phyloP scores from a whole-genome alignment of 805 yeast genomes.

The Metschnikowia continentalis region DNA sequence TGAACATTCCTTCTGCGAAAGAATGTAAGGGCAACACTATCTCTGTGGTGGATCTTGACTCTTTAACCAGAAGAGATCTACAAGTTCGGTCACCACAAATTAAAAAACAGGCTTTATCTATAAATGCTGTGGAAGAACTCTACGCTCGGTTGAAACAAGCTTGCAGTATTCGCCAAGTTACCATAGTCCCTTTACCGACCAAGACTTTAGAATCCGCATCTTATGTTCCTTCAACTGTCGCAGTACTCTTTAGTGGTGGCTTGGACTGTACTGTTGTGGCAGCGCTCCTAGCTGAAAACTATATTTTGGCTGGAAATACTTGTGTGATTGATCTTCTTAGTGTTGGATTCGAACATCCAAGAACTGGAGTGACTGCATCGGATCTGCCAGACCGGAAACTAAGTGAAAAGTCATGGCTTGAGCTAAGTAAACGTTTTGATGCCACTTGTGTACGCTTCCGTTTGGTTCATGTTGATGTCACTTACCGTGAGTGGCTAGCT shows the following conservation, averaged over 20 bases:
- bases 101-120: not conserved
- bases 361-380: constrained; percentile 55
- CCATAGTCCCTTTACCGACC: constrained; percentile 37
- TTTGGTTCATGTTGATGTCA: constrained; percentile 68
- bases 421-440: constrained; percentile 44
- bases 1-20: constrained; percentile 23
- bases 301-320: constrained; percentile 13
- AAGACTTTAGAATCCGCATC: not conserved
- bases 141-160: constrained; percentile 31
- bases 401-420: constrained; percentile 59
- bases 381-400: constrained; percentile 85
- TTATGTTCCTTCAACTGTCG: constrained; percentile 26
- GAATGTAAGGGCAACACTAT: constrained; percentile 58
- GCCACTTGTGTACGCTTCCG: constrained; percentile 33
- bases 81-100: not conserved
- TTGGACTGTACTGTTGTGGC: constrained; percentile 86
- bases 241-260: constrained; percentile 89
- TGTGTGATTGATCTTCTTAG: constrained; percentile 66
- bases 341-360: constrained; percentile 88
- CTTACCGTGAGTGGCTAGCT: constrained; percentile 58
- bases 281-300: constrained; percentile 33
- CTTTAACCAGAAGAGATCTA: not conserved
- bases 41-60: constrained; percentile 37
- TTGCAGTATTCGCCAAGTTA: constrained; percentile 48
- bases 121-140: constrained; percentile 4